Evolutionary conservation across 2,329 filamentous ascomycete species (phyloP), one percentile per base, ranked within the genome.

Genomic region (Pseudomassariella vexata): DNA sequence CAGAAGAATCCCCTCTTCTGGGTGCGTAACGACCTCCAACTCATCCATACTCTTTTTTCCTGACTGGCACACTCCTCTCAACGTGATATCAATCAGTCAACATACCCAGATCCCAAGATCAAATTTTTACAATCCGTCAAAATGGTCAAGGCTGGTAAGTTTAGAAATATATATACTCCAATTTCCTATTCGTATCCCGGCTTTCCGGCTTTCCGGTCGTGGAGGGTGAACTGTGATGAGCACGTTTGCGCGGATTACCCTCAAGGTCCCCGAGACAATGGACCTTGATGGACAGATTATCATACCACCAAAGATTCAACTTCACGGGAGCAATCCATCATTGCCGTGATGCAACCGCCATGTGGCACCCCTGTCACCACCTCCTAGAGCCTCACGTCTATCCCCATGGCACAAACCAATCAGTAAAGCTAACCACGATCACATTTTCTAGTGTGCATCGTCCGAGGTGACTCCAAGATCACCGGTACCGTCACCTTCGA

Each of bases 401-500:
- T 24, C 11, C 22, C 22, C 5, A n/a, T 24, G 22, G 11, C 7
- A 15, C 15, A 15, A 10, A 9, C 22, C 12, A 19, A 14, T 12
- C n/a, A n/a, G 21, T 19, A 10, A 29, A 20, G 40, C 48, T 53
- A 33, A 49, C 37, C 28, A 36, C 30, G 37, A 26, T 38, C 24
- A 31, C 30, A 27, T 53, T 32, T 26, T 54, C 39, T 57, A 96
- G 92, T 96, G 71, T 85, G 85, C 70, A 87, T 95, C 64, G 70
- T 98, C 74, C 90, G 92, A 68, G 92, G 92, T 78, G 92, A 96
- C 79, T 87, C 88, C 66, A 94, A 89, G 74, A 72, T 98, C 76
- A 71, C 79, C 60, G 92, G 92, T 58, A 92, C 85, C 67, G 84
- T 98, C 59, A 83, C 79, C 70, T 95, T 98, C 66, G 88, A 94